Evolutionary conservation across 768 basidiomycete species (phyloP), one percentile per base, ranked within the genome.

Genomic region (Tylopilus vinaceipallidus): DNA sequence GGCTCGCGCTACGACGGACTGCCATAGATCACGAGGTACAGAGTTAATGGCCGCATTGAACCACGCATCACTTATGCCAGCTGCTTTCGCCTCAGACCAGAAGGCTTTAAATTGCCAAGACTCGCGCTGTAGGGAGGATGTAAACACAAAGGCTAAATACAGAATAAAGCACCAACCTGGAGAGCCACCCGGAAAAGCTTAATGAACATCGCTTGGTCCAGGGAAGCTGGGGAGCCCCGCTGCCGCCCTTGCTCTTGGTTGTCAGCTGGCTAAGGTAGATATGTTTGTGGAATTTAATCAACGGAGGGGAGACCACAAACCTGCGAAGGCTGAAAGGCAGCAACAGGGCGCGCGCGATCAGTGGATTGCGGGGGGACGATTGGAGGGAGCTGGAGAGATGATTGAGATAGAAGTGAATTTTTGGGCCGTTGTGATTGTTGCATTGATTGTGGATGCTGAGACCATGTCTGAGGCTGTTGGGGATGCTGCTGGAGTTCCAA

Each of bases 51-150:
- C 63, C 1, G 42, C 44, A 11, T 8, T 36, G 32, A 66, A 32
- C 63, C 63, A 66, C 7, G 56, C 61, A 11, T 55, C 45, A 34
- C 32, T 37, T 40, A 64, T 46, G 20, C 63, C 64, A 30, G 50
- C 39, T 4, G 38, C 38, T 45, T 34, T 52, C 10, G 64, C 64
- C 1, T 46, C 34, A 24, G 9, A 10, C 47, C 49, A 52, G 8
- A 66, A 55, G 4, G 37, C 12, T 35, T 57, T 52, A 24, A 63
- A 8, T 17, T 35, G 9, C 12, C 34, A n/a, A 13, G n/a, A 11
- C 16, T 63, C 64, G n/a, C 39, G 43, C 64, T 66, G 37, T 32
- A 12, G 12, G 14, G 24, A 24, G 17, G 22, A 24, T 17, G 26
- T 62, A 47, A 37, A 34, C 14, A 1, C 27, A 6, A 12, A 29